Evolutionary conservation across 805 yeast genomes (phyloP).

Genomic region (Metschnikowia lunata): DNA sequence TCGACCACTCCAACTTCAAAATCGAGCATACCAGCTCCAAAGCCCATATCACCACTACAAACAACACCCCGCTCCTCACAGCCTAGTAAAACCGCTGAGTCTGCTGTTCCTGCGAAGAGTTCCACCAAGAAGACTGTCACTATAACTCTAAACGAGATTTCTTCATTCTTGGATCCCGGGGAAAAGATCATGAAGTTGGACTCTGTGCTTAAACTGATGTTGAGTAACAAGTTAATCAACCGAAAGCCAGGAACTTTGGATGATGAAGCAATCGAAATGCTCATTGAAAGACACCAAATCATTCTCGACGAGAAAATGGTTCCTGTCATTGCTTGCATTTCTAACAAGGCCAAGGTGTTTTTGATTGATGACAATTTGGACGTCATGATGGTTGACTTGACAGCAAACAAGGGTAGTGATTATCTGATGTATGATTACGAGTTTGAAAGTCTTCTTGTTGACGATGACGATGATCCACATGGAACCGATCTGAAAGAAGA

Average conservation of each 20-base stretch:
- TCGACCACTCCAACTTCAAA: neutral
- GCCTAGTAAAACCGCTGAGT: neutral
- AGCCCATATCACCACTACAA: neutral
- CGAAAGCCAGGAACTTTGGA: constrained; percentile 18
- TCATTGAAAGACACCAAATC: constrained; percentile 23
- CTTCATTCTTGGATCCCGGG: constrained; percentile 25
- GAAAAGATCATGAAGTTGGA: constrained; percentile 42
- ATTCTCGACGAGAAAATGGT: constrained; percentile 19
- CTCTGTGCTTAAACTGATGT: constrained; percentile 33
- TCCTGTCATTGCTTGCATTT: constrained; percentile 36
- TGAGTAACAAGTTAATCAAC: constrained; percentile 23
- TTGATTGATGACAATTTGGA: constrained; percentile 30
- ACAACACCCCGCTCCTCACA: neutral
- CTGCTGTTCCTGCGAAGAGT: neutral
- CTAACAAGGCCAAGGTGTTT: constrained; percentile 39
- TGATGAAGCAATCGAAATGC: constrained; percentile 29
- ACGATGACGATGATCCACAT: constrained; percentile 8
- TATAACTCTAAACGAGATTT: constrained; percentile 33
- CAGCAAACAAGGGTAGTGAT: constrained; percentile 33
- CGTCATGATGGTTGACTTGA: constrained; percentile 34
- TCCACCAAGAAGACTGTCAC: constrained; percentile 1
- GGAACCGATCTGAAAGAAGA: constrained; percentile 29
- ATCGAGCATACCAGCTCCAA: neutral
- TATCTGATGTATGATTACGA: constrained; percentile 80
- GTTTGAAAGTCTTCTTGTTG: constrained; percentile 40